Evolutionary conservation across 164 flowering plant genomes (phyloP).

Genomic region (Cinnamomum micranthum): DNA sequence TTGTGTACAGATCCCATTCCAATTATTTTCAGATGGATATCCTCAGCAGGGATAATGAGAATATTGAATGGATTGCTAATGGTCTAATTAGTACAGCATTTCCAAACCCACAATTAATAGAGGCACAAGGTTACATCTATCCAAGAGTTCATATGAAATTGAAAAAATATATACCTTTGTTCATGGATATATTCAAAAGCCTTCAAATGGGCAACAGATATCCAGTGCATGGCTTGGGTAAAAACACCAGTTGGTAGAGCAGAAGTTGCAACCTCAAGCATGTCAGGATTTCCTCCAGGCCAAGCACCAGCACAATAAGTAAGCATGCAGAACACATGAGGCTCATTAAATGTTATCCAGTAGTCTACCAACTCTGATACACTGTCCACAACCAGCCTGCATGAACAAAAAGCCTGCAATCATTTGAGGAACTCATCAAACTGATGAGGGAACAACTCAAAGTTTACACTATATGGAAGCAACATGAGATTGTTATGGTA

Average conservation of each 20-base stretch:
- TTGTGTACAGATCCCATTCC: background rate
- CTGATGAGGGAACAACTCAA: background rate
- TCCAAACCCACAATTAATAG: background rate
- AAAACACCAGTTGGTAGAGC: slow-evolving; percentile 90
- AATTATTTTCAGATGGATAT: background rate
- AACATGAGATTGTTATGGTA: background rate
- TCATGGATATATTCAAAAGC: slow-evolving; percentile 88
- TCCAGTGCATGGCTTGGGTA: slow-evolving; percentile 85
- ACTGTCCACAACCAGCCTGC: slow-evolving; percentile 85
- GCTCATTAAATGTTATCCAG: slow-evolving; percentile 97
- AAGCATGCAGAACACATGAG: slow-evolving; percentile 89
- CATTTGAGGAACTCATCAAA: background rate
- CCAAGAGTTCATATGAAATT: slow-evolving; percentile 1
- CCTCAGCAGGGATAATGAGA: background rate
- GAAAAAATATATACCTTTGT: slow-evolving; percentile 38
- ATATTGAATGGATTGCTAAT: background rate
- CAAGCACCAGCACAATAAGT: slow-evolving; percentile 98
- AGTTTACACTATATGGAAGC: background rate
- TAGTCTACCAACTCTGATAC: slow-evolving; percentile 81
- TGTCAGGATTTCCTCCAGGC: slow-evolving; percentile 97
- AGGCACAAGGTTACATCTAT: background rate
- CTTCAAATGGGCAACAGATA: slow-evolving; percentile 77
- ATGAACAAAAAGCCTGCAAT: slow-evolving; percentile 11
- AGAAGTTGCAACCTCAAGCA: slow-evolving; percentile 90
- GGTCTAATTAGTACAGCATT: background rate